These are phyloP conservation scores for Ottelia alismoides DNA, from an alignment of 106 monocot genomes.

Conservation along the genomic window DNA sequence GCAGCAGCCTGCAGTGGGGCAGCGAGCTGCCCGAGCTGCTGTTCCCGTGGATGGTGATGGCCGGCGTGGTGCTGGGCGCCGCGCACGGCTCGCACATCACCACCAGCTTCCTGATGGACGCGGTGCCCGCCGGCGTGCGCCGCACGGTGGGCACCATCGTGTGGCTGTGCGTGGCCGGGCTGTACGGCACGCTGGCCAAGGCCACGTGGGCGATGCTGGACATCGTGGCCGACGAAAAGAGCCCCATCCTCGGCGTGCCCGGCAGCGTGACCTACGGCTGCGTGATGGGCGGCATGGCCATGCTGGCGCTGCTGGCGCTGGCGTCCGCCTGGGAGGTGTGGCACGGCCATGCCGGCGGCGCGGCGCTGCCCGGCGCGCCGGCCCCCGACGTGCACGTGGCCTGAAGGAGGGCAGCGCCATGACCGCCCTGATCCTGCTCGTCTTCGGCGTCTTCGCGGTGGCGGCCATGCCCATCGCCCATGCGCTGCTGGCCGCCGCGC, in stretches of 20 bases:
- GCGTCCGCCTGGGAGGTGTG: no score
- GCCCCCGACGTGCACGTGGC: no score
- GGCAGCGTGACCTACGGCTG: background rate
- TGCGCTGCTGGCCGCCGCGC: background rate
- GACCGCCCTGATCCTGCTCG: no score
- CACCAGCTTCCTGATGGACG: background rate
- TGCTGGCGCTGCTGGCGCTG: no score
- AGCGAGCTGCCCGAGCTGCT: no score
- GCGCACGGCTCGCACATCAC: background rate
- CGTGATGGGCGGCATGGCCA: background rate
- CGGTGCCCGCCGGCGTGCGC: background rate
- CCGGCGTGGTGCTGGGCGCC: background rate
- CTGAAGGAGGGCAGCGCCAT: no score
- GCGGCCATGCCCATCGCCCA: no score
- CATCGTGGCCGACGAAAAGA: background rate
- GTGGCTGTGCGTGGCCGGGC: background rate
- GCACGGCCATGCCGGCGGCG: no score
- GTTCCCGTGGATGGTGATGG: no score
- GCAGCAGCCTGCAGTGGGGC: no score
- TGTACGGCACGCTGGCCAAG: background rate
- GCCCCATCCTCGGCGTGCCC: background rate
- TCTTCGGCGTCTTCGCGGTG: background rate
- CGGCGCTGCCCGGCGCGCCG: no score
- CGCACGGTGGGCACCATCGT: background rate
- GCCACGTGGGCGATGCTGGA: background rate